Percentiles rank a stretch among this genome's conserved stretches.
phyloP scores from a whole-genome alignment of 306 rosid genomes.

The Inga leiocalycina region DNA sequence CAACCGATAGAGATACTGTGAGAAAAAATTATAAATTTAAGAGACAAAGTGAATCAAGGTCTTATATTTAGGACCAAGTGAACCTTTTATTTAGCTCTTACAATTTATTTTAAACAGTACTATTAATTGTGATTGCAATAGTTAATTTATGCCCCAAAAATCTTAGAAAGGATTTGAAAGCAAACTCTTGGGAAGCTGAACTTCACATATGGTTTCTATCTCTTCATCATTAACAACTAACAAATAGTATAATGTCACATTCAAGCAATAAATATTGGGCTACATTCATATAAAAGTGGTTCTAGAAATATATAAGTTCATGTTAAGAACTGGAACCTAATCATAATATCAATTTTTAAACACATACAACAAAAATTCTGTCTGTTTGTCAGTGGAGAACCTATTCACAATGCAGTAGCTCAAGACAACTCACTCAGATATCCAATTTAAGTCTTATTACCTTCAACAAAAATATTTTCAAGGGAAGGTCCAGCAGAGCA shows the following conservation, averaged over 20 bases:
- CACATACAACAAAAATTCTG: neutral
- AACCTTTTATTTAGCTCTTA: too few species aligned
- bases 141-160: neutral
- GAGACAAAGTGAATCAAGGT: too few species aligned
- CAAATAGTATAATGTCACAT: neutral
- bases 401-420: neutral
- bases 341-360: neutral
- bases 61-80: too few species aligned
- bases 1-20: too few species aligned
- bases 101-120: too few species aligned
- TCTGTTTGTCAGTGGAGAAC: neutral
- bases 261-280: neutral
- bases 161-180: neutral
- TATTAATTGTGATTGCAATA: neutral
- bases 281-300: neutral
- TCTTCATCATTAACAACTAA: neutral
- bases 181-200: neutral
- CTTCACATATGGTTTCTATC: neutral
- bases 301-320: neutral
- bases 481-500: constrained; percentile 33
- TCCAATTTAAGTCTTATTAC: constrained; percentile 31
- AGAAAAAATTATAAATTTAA: too few species aligned
- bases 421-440: neutral
- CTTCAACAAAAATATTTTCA: constrained; percentile 3
- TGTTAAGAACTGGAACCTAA: neutral